A percentile compares a stretch with the other conserved stretches of the same genome.
Evolutionary conservation across 345 rosid species (phyloP).

Genomic region (Heritiera fomes): DNA sequence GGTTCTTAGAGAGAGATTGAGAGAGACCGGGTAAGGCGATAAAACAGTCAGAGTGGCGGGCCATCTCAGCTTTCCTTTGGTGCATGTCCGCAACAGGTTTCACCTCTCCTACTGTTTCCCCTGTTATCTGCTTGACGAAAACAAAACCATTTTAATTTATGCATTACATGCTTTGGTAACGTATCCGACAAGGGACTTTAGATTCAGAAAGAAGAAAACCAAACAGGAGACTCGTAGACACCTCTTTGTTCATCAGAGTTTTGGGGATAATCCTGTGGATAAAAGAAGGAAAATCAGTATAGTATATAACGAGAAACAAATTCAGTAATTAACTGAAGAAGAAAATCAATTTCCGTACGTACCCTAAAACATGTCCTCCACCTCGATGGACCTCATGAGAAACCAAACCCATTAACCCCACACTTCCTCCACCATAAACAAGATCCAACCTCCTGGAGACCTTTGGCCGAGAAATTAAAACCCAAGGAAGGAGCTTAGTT

Average conservation of each 20-base stretch:
- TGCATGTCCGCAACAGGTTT: constrained; percentile 59
- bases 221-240: constrained; percentile 18
- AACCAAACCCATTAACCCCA: constrained; percentile 72
- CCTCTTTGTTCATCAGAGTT: constrained; percentile 91
- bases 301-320: neutral
- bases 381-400: constrained; percentile 64
- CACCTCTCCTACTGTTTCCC: constrained; percentile 66
- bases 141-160: neutral
- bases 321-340: neutral
- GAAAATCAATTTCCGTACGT: constrained; percentile 10
- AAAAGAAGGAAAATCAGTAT: constrained; percentile 6
- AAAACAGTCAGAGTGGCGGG: constrained; percentile 55
- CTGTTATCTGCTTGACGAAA: constrained; percentile 46
- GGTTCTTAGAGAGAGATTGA: neutral
- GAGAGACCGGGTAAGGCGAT: constrained; percentile 51
- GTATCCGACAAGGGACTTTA: neutral
- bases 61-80: constrained; percentile 65
- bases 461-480: constrained; percentile 28
- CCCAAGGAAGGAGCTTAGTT: neutral
- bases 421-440: constrained; percentile 76
- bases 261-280: constrained; percentile 70
- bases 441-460: constrained; percentile 56
- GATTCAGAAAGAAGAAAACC: neutral
- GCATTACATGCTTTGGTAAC: neutral
- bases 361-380: constrained; percentile 71